A percentile compares a stretch with the other conserved stretches of the same genome.
Conservation (phyloP, 345 rosid genomes). For the Dipteronia dyeriana region DNA sequence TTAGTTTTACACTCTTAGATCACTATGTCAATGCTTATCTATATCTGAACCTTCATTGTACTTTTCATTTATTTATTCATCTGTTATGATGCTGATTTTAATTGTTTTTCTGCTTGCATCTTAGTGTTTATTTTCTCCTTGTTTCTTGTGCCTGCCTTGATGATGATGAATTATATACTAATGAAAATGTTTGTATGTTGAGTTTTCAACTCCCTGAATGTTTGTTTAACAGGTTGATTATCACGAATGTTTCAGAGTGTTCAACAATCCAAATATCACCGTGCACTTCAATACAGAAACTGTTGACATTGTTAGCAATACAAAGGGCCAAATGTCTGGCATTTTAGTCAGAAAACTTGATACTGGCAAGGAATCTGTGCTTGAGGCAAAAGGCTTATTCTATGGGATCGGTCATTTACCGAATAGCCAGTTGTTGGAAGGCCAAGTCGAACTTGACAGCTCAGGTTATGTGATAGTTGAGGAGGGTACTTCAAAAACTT, state of each 20-base stretch:
- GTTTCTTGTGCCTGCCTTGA: constrained; percentile 26
- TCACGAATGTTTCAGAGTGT: constrained; percentile 99
- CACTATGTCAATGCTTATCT: background rate
- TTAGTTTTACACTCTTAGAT: constrained; percentile 2
- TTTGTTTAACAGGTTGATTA: constrained; percentile 99
- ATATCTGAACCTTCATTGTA: constrained; percentile 3
- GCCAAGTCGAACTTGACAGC: constrained; percentile 88
- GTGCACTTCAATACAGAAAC: constrained; percentile 92
- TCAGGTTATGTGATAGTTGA: constrained; percentile 74
- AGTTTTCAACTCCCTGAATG: constrained; percentile 99
- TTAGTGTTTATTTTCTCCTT: constrained; percentile 3
- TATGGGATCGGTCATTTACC: constrained; percentile 99
- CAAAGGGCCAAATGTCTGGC: constrained; percentile 94
- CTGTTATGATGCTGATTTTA: background rate
- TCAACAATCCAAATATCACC: constrained; percentile 90
- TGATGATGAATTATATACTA: constrained; percentile 53
- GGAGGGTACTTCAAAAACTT: constrained; percentile 83
- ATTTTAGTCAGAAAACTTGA: constrained; percentile 66
- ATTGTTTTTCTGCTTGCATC: background rate
- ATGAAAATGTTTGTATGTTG: constrained; percentile 64
- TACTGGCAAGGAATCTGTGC: constrained; percentile 80
- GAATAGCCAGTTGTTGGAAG: constrained; percentile 82
- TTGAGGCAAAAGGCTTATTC: constrained; percentile 94
- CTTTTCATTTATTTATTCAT: background rate
- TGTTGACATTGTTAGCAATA: constrained; percentile 80